A percentile compares a stretch with the other conserved stretches of the same genome.
Conservation (phyloP, 2,329 filamentous ascomycete genomes). For the Akanthomyces uredinophilus region DNA sequence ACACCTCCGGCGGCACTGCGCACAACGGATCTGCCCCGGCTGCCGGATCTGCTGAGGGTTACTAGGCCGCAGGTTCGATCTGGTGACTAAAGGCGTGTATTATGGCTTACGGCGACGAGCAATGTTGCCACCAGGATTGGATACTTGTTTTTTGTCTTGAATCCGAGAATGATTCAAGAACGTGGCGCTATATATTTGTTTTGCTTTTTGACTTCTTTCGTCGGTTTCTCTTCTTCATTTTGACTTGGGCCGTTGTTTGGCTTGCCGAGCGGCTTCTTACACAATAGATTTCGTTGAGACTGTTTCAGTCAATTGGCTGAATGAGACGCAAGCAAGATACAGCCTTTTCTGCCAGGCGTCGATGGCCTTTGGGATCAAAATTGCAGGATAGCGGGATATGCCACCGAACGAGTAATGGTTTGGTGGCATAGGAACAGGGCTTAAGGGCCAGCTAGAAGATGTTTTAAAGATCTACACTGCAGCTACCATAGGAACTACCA, state of each 20-base stretch:
- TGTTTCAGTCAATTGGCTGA: background rate
- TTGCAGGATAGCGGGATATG: background rate
- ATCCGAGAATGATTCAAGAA: background rate
- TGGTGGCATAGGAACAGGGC: background rate
- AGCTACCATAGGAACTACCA: background rate
- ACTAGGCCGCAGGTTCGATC: slow-evolving; percentile 31
- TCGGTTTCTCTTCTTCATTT: background rate
- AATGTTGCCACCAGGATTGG: slow-evolving; percentile 12
- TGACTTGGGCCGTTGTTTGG: background rate
- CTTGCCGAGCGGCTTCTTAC: background rate
- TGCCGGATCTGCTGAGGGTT: slow-evolving; percentile 43
- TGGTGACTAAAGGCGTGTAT: background rate
- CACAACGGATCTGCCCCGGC: slow-evolving; percentile 48
- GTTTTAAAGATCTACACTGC: background rate
- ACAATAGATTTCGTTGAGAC: slow-evolving; percentile 6
- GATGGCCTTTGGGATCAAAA: background rate
- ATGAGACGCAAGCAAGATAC: background rate
- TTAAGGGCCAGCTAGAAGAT: background rate
- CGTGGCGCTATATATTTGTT: slow-evolving; percentile 8
- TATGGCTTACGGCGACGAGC: background rate
- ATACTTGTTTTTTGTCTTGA: slow-evolving; percentile 10
- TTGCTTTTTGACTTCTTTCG: background rate
- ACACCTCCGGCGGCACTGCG: slow-evolving; percentile 47
- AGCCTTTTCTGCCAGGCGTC: background rate
- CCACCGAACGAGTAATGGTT: background rate